Evolutionary conservation across 768 basidiomycete species (phyloP), one percentile per base, ranked within the genome.

Genomic region (Saitozyma podzolica): DNA sequence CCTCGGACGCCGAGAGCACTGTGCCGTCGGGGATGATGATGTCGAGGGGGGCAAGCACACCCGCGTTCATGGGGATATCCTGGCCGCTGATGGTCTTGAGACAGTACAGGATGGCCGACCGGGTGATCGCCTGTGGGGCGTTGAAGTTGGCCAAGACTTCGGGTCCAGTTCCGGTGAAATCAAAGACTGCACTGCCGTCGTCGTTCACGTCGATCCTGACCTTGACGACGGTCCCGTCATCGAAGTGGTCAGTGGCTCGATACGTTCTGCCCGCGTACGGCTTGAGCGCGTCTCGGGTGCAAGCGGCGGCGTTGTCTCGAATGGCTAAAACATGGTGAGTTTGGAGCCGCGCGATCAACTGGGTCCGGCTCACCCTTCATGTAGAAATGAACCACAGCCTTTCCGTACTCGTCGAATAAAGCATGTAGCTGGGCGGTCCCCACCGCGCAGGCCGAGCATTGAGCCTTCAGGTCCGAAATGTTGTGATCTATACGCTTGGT

Each of bases 301-400:
- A 62, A 3, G 90, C 89, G 5, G 85, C 83, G 37, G 86, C 86
- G 74, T 85, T 85, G 41, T 59, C 59, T 0, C 8, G 91, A 89
- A 56, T 88, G 85, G 51, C 85, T 84, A 56, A 98, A 83, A 19
- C n/a, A 98, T 84, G 67, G 4, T 3, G 37, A 10, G 50, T 86
- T 86, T 56, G 93, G 85, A 4, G 97, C 94, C 10, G 89, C 91
- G 62, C 78, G 82, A 78, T 96, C 94, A 51, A 95, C 94, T 70
- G 95, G 97, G 40, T 83, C 80, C 42, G 90, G 87, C 77, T 95
- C 96, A 75, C 67, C 69, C 19, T 61, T 43, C 92, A 95, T 95
- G 80, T 95, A 95, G 75, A 89, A 88, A 29, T 96, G 92, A 6
- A 97, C 94, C 0, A 88, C 92, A 60, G 85, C 80, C 47, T 95